Evolutionary conservation across 345 rosid species (phyloP).

Genomic region (Rubroshorea leprosula): DNA sequence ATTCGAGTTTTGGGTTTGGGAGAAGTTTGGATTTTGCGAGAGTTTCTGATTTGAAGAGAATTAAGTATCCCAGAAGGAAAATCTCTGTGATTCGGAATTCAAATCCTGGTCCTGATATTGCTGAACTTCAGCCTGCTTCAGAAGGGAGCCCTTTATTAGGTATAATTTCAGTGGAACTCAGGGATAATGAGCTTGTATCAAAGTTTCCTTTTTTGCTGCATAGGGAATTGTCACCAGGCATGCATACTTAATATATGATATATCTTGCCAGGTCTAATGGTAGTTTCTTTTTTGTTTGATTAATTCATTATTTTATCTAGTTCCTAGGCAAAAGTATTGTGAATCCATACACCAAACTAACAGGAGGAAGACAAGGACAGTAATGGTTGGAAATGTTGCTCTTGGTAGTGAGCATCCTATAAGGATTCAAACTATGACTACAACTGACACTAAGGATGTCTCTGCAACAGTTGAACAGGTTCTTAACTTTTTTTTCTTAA

Average conservation of each 20-base stretch:
- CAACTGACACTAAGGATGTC: constrained; percentile 80
- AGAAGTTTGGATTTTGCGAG: constrained; percentile 61
- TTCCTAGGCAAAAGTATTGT: constrained; percentile 92
- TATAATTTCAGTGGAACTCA: too few species aligned
- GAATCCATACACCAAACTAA: constrained; percentile 82
- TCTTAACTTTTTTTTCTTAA: constrained; percentile 10
- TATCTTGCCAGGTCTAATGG: too few species aligned
- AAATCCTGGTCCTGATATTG: constrained; percentile 49
- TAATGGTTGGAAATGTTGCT: constrained; percentile 89
- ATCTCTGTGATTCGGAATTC: constrained; percentile 54
- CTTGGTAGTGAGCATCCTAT: constrained; percentile 95
- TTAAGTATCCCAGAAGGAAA: constrained; percentile 41
- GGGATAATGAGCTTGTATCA: too few species aligned
- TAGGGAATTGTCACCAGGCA: too few species aligned
- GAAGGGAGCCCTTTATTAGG: constrained; percentile 88
- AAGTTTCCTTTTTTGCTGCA: too few species aligned
- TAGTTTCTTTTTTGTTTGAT: too few species aligned
- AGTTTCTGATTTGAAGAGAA: constrained; percentile 50
- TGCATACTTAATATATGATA: too few species aligned
- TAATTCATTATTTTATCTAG: constrained; percentile 47
- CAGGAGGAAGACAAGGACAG: constrained; percentile 87
- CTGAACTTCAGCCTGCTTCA: constrained; percentile 77
- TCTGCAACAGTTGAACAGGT: constrained; percentile 96
- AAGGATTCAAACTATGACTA: constrained; percentile 96
- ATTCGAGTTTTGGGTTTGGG: constrained; percentile 51